Evolutionary conservation across 768 basidiomycete species (phyloP).

Genomic region (Gelatoporia subvermispora): DNA sequence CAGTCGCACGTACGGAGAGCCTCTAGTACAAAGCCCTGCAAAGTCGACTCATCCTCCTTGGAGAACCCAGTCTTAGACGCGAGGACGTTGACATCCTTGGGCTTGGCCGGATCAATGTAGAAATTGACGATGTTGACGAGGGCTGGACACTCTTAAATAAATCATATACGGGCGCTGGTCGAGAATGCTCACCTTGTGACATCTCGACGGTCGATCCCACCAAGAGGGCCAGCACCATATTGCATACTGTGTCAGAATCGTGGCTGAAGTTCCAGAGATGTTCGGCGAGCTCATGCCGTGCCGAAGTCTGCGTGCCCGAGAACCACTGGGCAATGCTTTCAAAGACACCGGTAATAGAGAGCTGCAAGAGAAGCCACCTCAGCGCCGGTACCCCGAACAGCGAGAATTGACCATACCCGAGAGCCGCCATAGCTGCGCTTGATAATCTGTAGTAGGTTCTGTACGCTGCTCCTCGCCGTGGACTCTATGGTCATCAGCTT

Average conservation of each 20-base stretch:
- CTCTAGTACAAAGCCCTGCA: constrained; percentile 61
- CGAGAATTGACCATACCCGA: neutral
- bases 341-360: constrained; percentile 37
- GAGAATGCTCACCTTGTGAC: constrained; percentile 48
- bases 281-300: constrained; percentile 48
- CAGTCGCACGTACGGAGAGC: constrained; percentile 54
- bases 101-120: constrained; percentile 50
- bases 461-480: constrained; percentile 47
- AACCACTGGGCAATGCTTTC: constrained; percentile 45
- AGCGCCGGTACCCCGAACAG: neutral
- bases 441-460: constrained; percentile 52
- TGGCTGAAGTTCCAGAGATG: constrained; percentile 52
- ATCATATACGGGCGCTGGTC: constrained; percentile 3
- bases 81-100: constrained; percentile 11
- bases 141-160: constrained; percentile 31
- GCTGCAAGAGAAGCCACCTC: constrained; percentile 14
- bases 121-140: constrained; percentile 63
- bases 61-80: constrained; percentile 18
- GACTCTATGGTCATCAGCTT: constrained; percentile 52
- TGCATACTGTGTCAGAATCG: constrained; percentile 57
- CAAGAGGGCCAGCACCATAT: constrained; percentile 67
- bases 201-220: constrained; percentile 65
- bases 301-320: constrained; percentile 35
- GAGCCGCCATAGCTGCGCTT: constrained; percentile 31
- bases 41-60: constrained; percentile 34